Percentiles rank a stretch among this genome's conserved stretches.
These are phyloP conservation scores for Kurtzmaniella natalensis DNA, from an alignment of 1,139 yeast species.

Conservation along the genomic window DNA sequence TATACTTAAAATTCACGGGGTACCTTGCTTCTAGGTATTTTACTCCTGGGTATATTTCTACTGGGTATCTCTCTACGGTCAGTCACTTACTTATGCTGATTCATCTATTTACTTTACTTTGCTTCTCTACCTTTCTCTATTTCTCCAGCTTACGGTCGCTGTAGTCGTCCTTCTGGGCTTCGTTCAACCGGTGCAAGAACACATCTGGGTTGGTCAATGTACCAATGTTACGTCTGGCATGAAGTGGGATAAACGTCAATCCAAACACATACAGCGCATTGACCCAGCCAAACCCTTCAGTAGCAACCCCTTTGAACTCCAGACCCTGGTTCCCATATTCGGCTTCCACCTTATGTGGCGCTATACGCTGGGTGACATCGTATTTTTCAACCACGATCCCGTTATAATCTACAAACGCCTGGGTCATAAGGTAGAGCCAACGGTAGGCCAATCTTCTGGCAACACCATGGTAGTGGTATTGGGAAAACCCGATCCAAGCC, in stretches of 20 bases:
- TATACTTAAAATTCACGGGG: too few relatives aligned
- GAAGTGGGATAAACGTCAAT: slow-evolving; percentile 59
- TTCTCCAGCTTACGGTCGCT: slow-evolving; percentile 1
- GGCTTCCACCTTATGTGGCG: slow-evolving; percentile 90
- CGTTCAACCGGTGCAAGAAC: slow-evolving; percentile 52
- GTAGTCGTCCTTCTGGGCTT: slow-evolving; percentile 37
- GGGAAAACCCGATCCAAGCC: slow-evolving; percentile 82
- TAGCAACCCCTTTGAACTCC: slow-evolving; percentile 88
- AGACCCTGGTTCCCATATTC: slow-evolving; percentile 97
- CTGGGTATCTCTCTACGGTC: too few relatives aligned
- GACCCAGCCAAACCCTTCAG: slow-evolving; percentile 98
- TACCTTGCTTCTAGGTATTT: too few relatives aligned
- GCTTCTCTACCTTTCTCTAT: too few relatives aligned
- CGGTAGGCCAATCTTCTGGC: slow-evolving; percentile 75
- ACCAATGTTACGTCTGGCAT: slow-evolving; percentile 76
- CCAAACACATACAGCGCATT: slow-evolving; percentile 84
- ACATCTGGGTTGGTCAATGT: slow-evolving; percentile 76
- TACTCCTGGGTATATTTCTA: too few relatives aligned
- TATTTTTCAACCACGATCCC: slow-evolving; percentile 97
- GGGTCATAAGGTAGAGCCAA: slow-evolving; percentile 88
- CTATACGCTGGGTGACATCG: slow-evolving; percentile 77
- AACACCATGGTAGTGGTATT: slow-evolving; percentile 66
- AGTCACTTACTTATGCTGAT: too few relatives aligned
- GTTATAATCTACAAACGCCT: slow-evolving; percentile 88
- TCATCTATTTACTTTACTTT: too few relatives aligned